Evolutionary conservation across 495 filamentous ascomycete genomes (phyloP).

Genomic region (Neurospora intermedia): DNA sequence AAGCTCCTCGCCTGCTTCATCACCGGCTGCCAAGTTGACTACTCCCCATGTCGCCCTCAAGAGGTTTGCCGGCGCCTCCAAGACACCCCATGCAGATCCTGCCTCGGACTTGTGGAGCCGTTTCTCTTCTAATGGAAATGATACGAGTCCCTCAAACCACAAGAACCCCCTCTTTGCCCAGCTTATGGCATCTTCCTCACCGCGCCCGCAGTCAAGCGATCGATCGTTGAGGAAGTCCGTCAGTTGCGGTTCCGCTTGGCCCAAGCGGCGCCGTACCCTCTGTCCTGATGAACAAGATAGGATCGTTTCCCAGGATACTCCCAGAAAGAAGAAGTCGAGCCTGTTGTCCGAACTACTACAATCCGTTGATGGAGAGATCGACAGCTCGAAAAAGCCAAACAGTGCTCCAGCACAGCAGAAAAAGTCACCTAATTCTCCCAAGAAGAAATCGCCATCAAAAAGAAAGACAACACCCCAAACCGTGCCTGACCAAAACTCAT

Average conservation of each 20-base stretch:
- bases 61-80: constrained; percentile 45
- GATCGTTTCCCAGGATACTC: constrained; percentile 4
- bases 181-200: constrained; percentile 59
- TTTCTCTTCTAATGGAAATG: constrained; percentile 40
- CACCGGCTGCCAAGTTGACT: constrained; percentile 35
- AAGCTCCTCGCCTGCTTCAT: constrained; percentile 72
- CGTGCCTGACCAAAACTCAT: background rate
- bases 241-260: constrained; percentile 65
- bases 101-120: constrained; percentile 80
- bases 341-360: constrained; percentile 35
- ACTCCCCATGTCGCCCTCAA: constrained; percentile 33
- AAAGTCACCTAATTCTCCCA: constrained; percentile 24
- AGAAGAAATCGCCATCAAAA: constrained; percentile 9
- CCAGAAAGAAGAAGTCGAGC: constrained; percentile 37
- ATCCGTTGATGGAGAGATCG: constrained; percentile 31
- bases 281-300: constrained; percentile 11
- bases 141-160: constrained; percentile 23
- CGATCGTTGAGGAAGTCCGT: constrained; percentile 52
- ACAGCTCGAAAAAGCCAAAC: constrained; percentile 15
- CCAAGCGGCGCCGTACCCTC: constrained; percentile 45
- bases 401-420: constrained; percentile 10
- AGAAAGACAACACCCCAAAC: background rate
- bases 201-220: constrained; percentile 45
- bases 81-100: constrained; percentile 73
- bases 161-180: constrained; percentile 46